Base-by-base conservation (phyloP, 139 green algal genomes). In the Chlorella vulgaris region DNA sequence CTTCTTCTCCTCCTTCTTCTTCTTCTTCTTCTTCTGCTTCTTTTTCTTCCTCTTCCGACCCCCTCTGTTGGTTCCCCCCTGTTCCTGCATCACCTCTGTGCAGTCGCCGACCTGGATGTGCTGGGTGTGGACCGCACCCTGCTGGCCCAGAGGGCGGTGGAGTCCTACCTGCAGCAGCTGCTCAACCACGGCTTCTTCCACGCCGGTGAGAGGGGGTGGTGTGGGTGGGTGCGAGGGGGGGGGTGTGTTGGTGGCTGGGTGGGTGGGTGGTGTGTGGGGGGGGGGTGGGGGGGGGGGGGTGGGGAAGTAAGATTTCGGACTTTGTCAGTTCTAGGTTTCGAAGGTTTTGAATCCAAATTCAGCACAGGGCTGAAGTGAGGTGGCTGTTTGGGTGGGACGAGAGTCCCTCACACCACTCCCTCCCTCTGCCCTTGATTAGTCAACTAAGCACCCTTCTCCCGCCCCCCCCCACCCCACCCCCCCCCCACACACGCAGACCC, bases 151-250 rank as follows among this genome's bases (percentile, higher is more conserved):
- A 84, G 81, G 35, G 80, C 91, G 18, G 96, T 98, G 28, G 96
- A 99, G 88, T 93, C 87, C 7, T 99, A 99, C 89, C 91, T 99
- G 68, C 91, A 97, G 89, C 95, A 98, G 91, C 93, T 98, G 18
- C 89, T 98, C 22, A 90, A 78, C 38, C 88, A 94, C 81, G 94
- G 92, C 38, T 98, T 99, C 86, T 98, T 99, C 90, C 96, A 99
- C 79, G 96, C 95, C 0, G 96, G 95, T 84, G 51, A 28, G 76
- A 38, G 47, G 69, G 43, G 15, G 15, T 40, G 40, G 2, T 15
- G 3, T 24, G n/a, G n/a, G 15, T 69, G 28, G n/a, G 28, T 8
- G 28, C 28, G 61, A 24, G 61, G 96, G 95, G 76, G 66, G 33
- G 76, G n/a, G 47, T 42, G 43, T 26, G 31, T 26, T 7, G 1